phyloP scores from a whole-genome alignment of 768 basidiomycete genomes.

The Mrakia hoshinonis region DNA sequence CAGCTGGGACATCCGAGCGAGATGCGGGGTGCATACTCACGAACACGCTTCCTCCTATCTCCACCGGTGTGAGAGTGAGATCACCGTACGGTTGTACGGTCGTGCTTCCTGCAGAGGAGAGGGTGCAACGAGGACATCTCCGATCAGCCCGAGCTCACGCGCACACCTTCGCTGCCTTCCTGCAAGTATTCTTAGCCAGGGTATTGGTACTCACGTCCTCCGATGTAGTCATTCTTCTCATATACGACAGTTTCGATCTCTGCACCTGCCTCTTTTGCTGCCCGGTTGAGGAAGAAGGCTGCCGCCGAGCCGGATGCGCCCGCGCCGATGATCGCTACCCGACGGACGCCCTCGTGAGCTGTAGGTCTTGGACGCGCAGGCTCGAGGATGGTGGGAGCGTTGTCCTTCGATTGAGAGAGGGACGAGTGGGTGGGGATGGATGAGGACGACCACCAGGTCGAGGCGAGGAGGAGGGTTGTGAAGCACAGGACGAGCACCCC shows the following conservation, averaged over 20 bases:
- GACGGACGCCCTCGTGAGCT: too few relatives aligned
- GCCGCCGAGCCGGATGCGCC: conserved; percentile 80
- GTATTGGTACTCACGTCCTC: conserved; percentile 57
- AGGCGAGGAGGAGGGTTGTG: too few relatives aligned
- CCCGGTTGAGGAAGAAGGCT: conserved; percentile 58
- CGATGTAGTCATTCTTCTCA: conserved; percentile 65
- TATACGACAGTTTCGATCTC: conserved; percentile 75
- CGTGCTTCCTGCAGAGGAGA: conserved; percentile 55
- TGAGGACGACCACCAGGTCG: too few relatives aligned
- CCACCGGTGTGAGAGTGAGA: conserved; percentile 54
- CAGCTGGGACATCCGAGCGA: not conserved
- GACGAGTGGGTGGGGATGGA: too few relatives aligned
- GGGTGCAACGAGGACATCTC: conserved; percentile 12
- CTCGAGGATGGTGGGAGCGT: too few relatives aligned
- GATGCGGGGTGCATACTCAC: conserved; percentile 42
- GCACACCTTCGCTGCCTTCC: not conserved
- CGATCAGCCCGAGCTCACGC: conserved; percentile 40
- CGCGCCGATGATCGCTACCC: conserved; percentile 81
- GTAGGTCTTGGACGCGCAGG: too few relatives aligned
- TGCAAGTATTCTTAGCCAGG: not conserved
- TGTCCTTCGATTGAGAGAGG: too few relatives aligned
- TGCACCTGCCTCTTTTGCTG: conserved; percentile 59
- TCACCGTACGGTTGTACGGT: conserved; percentile 64
- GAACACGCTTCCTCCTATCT: conserved; percentile 84
- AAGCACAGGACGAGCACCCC: too few relatives aligned